Base-by-base conservation (phyloP, 352 stramenopile genomes). In the Blastocystis sp. region DNA sequence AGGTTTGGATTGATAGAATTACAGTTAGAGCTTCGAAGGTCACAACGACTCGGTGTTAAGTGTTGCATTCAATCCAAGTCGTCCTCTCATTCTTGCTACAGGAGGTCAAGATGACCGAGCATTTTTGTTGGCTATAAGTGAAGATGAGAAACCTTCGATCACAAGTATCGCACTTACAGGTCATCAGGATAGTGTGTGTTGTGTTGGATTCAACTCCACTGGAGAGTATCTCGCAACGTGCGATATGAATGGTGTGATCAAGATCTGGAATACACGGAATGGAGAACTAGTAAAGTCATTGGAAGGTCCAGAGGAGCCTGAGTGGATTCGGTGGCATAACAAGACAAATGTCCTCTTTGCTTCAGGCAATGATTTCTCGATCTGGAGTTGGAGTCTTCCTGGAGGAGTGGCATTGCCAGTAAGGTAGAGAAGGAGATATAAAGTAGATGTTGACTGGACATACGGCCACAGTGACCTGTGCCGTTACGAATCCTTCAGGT, bases 171-270 rank as follows among this genome's bases (percentile, higher is more conserved):
- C 37, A 21, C 65, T 77, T 3, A 6, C 19, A 24, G 49, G 52
- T 54, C 46, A 61, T 24, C 52, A 83, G 29, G 71, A 83, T 49
- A 83, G 71, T 29, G 71, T 83, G 3, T 83, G 71, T 54, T 42
- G 46, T 27, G 29, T 83, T 1, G 46, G n/a, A 1, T 83, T 67
- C 54, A 83, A 37, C 32, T 52, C 19, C 16, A 66, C 14, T 11
- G 71, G 71, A 42, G 71, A 83, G 49, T 66, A 66, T 49, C 32
- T 61, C 7, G 71, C 71, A 9, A 83, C 71, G 11, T 51, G 29
- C 16, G 71, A 83, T 37, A 83, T 83, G 71, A 83, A 83, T 56
- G 71, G 71, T 14, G 29, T 83, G 16, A 83, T 83, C 43, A 61
- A 83, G 51, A 37, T 83, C 0, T 83, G 71, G 71, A 24, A 11